A percentile compares a stretch with the other conserved stretches of the same genome.
phyloP scores from a whole-genome alignment of 805 yeast species.

The Lipomyces kockii region DNA sequence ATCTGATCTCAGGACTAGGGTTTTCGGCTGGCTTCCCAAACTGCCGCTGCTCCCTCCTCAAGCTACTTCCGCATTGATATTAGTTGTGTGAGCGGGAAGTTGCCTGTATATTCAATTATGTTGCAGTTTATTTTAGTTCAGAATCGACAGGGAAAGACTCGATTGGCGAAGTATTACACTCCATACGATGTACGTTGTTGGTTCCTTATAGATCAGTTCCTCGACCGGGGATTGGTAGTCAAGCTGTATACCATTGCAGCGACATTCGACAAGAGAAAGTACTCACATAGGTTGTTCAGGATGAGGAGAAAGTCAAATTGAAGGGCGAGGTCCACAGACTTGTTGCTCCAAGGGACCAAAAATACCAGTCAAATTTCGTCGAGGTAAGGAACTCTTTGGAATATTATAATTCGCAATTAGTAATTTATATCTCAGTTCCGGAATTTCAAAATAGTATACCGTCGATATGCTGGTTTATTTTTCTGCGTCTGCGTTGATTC shows the following conservation, averaged over 20 bases:
- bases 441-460: slow-evolving; percentile 71
- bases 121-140: slow-evolving; percentile 80
- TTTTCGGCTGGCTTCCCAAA: background rate
- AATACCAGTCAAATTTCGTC: slow-evolving; percentile 79
- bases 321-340: slow-evolving; percentile 75
- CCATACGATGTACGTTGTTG: slow-evolving; percentile 47
- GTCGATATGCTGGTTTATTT: slow-evolving; percentile 90
- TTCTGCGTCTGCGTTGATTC: slow-evolving; percentile 82
- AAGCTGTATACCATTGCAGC: background rate
- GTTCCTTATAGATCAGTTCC: background rate
- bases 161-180: slow-evolving; percentile 80
- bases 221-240: background rate
- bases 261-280: background rate
- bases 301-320: slow-evolving; percentile 53
- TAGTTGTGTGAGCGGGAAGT: background rate
- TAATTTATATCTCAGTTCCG: slow-evolving; percentile 50
- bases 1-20: background rate
- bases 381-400: slow-evolving; percentile 46
- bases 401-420: background rate
- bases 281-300: slow-evolving; percentile 37
- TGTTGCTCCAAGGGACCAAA: slow-evolving; percentile 81
- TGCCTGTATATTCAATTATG: slow-evolving; percentile 14
- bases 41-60: no score
- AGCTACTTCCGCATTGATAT: background rate
- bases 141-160: slow-evolving; percentile 91